Evolutionary conservation across 345 rosid species (phyloP), one percentile per base, ranked within the genome.

Genomic region (Eucalyptus grandis): DNA sequence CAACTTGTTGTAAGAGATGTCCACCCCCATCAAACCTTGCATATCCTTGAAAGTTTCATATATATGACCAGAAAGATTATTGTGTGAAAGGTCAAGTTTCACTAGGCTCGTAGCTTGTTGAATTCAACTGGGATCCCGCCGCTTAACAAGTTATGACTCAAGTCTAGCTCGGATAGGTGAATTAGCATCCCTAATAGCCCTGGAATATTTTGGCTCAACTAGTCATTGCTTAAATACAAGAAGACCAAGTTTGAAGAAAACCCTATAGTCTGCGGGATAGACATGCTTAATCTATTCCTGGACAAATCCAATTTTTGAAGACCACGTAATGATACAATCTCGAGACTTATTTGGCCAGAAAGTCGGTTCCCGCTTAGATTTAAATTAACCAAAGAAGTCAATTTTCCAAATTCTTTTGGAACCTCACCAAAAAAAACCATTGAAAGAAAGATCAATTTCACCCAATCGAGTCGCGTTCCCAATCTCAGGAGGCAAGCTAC

Each of bases 191-290:
- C 51, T 13, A 49, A 49, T 5, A 72, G 31, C 19, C 4, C 15
- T 3, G 94, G 93, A 80, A 95, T 93, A 30, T 56, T 16, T 46
- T 87, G 87, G 14, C 47, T 86, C n/a, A 95, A 87, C 11, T 69
- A 3, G 40, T 95, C 92, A 31, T 30, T 85, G 77, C 95, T 92
- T 92, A 94, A 40, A 89, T 93, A 87, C 90, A 94, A 89, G 90
- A 8, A 15, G 83, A 8, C 4, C 40, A 93, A 53, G 89, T 14
- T 72, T 81, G 50, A 93, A 60, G 56, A 37, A 49, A 3, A 5
- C 54, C 40, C 86, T 11, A 72, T 77, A 47, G 54, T 60, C 12
- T 4, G 47, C 12, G 87, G 82, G 17, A 89, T 87, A 47, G 90
- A 21, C 49, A 51, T 62, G 51, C 49, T 89, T 6, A 89, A 50